Conservation (phyloP, 176 grass and related monocot genomes). For the Olyra latifolia region DNA sequence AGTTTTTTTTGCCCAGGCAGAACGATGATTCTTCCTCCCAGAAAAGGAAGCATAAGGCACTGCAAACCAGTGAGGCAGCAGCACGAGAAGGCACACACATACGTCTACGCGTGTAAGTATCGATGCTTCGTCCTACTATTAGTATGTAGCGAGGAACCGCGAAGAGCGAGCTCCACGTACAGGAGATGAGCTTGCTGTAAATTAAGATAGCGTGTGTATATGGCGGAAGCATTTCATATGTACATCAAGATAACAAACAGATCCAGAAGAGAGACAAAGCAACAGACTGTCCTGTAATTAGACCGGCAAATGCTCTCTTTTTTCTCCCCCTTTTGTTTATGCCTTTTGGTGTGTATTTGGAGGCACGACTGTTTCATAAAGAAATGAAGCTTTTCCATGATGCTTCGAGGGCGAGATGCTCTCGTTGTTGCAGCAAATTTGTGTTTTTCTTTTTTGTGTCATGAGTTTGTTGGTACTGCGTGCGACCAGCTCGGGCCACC, state of each 20-base stretch:
- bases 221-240: constrained; percentile 20
- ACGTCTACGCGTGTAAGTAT: constrained; percentile 27
- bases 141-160: background rate
- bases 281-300: constrained; percentile 27
- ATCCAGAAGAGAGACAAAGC: constrained; percentile 16
- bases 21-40: constrained; percentile 17
- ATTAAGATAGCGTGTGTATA: constrained; percentile 36
- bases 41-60: constrained; percentile 14
- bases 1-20: constrained; percentile 34
- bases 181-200: constrained; percentile 28
- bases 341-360: constrained; percentile 28
- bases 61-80: constrained; percentile 17
- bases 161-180: constrained; percentile 8
- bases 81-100: constrained; percentile 8
- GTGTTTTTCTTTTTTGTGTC: background rate
- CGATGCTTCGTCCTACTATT: background rate
- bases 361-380: constrained; percentile 38
- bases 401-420: constrained; percentile 12
- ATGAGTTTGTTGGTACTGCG: constrained; percentile 13
- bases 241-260: constrained; percentile 9
- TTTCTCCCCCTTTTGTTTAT: background rate
- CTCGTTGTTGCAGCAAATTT: background rate
- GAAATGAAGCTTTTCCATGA: constrained; percentile 26
- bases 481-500: constrained; percentile 22
- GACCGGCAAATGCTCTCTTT: constrained; percentile 1